phyloP scores from a whole-genome alignment of 2,329 filamentous ascomycete species.

The Simplicillium sp. region DNA sequence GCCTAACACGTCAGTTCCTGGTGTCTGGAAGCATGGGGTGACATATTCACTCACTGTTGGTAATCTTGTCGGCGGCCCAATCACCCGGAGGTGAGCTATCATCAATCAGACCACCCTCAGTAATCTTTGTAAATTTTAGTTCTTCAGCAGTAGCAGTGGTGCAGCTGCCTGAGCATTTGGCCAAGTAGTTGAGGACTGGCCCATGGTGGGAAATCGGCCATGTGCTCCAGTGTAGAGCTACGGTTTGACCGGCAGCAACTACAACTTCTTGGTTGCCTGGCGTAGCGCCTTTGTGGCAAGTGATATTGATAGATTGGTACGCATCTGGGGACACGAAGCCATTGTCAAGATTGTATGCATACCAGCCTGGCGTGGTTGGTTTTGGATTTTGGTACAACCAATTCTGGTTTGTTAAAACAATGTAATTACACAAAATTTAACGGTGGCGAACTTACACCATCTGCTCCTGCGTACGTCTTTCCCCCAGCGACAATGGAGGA shows the following conservation, averaged over 20 bases:
- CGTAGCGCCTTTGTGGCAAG: constrained; percentile 32
- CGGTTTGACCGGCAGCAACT: constrained; percentile 27
- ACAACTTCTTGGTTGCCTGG: constrained; percentile 26
- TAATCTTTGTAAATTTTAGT: constrained; percentile 57
- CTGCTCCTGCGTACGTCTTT: too few species aligned
- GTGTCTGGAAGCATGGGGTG: too few species aligned
- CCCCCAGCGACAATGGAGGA: too few species aligned
- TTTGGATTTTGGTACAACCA: too few species aligned
- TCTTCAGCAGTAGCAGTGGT: constrained; percentile 38
- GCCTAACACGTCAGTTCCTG: too few species aligned
- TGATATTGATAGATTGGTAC: constrained; percentile 30
- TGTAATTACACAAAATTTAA: too few species aligned
- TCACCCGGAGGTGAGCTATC: constrained; percentile 30
- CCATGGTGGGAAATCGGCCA: constrained; percentile 35
- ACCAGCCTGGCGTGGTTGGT: constrained; percentile 22
- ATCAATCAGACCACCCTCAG: constrained; percentile 39
- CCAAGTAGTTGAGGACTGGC: constrained; percentile 55
- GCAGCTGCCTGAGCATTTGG: constrained; percentile 48
- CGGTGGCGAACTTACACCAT: too few species aligned
- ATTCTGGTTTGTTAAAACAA: too few species aligned
- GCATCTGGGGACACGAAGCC: constrained; percentile 37
- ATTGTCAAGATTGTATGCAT: constrained; percentile 32
- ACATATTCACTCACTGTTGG: constrained; percentile 13
- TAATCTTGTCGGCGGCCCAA: constrained; percentile 30
- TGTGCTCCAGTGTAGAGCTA: constrained; percentile 29